These are phyloP conservation scores for Salinomyces thailandicus DNA, from an alignment of 2,329 filamentous ascomycete species.

Conservation along the genomic window DNA sequence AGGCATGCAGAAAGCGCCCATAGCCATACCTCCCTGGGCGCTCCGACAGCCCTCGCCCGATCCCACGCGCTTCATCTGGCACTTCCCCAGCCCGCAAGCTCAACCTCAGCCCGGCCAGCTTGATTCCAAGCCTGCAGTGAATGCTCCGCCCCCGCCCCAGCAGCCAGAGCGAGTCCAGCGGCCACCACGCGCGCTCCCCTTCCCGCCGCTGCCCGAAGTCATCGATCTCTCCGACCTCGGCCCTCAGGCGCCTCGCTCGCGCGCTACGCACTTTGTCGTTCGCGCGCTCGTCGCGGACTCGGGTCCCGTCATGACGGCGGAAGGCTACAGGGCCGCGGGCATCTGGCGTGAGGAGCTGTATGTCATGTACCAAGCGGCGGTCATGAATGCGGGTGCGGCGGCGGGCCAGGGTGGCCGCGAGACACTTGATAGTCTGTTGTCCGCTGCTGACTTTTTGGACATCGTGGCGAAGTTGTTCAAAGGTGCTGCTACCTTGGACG, in stretches of 20 bases:
- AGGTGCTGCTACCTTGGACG: neutral
- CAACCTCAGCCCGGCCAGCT: neutral
- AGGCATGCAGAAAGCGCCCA: too few species aligned
- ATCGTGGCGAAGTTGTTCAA: neutral
- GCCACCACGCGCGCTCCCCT: neutral
- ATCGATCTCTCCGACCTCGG: neutral
- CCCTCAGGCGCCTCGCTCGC: neutral
- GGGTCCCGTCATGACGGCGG: neutral
- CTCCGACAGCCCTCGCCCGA: too few species aligned
- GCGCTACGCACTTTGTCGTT: neutral
- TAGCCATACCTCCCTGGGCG: too few species aligned
- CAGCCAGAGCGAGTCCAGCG: neutral
- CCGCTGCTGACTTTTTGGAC: neutral
- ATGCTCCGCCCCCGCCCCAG: neutral
- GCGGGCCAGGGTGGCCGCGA: neutral
- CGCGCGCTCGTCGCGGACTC: neutral
- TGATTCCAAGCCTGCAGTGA: neutral
- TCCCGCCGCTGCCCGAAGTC: neutral
- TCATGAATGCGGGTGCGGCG: neutral
- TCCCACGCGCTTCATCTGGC: neutral
- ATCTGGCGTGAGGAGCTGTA: neutral
- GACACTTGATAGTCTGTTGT: neutral
- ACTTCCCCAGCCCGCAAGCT: neutral
- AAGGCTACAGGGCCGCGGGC: neutral
- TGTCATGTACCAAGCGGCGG: neutral